These are phyloP conservation scores for Tetrapisispora phaffii DNA, from an alignment of 805 yeast species.

Conservation along the genomic window DNA sequence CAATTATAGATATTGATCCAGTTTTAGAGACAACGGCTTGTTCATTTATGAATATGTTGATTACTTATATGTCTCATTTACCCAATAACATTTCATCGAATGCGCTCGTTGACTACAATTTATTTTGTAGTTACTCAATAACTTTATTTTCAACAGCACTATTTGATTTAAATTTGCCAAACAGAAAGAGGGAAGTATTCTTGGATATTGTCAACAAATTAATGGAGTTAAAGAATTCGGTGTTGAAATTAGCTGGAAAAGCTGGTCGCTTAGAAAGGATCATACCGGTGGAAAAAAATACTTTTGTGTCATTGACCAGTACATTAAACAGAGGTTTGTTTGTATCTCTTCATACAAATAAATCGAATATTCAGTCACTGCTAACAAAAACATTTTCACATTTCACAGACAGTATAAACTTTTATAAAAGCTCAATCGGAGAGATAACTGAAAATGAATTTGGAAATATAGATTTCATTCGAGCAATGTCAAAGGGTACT, in stretches of 20 bases:
- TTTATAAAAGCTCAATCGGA: constrained; percentile 20
- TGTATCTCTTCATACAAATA: constrained; percentile 42
- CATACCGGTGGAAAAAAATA: constrained; percentile 17
- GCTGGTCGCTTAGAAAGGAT: constrained; percentile 18
- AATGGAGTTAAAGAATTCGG: constrained; percentile 30
- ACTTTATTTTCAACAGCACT: constrained; percentile 32
- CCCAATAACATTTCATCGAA: constrained; percentile 17
- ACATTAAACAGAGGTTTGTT: constrained; percentile 43
- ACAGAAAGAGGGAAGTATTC: constrained; percentile 27
- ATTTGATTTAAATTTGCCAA: constrained; percentile 24
- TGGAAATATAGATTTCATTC: constrained; percentile 30
- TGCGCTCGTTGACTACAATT: constrained; percentile 32
- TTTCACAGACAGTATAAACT: constrained; percentile 8
- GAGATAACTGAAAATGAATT: constrained; percentile 12
- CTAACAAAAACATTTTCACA: constrained; percentile 35
- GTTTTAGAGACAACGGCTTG: constrained; percentile 30
- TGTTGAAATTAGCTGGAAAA: constrained; percentile 23
- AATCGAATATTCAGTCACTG: constrained; percentile 39
- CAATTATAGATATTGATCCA: constrained; percentile 31
- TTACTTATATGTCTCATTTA: constrained; percentile 17
- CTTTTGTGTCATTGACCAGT: constrained; percentile 30
- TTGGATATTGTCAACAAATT: constrained; percentile 33
- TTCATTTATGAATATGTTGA: constrained; percentile 30
- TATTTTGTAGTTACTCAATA: constrained; percentile 27
- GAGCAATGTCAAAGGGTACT: constrained; percentile 42